Conservation (phyloP, 1,139 yeast genomes). For the Pichia sp. region DNA sequence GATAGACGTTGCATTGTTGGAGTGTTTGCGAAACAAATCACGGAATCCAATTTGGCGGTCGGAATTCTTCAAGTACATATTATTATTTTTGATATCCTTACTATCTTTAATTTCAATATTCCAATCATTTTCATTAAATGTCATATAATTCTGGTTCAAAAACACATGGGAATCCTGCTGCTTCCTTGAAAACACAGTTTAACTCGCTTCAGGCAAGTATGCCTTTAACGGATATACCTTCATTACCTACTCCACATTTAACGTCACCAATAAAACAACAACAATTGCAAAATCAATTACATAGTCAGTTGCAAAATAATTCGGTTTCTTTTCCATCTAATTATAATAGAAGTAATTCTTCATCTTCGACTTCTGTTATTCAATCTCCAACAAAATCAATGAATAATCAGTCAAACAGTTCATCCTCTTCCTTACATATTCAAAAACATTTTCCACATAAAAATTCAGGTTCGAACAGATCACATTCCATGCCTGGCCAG, state of each 20-base stretch:
- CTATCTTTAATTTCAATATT: not conserved
- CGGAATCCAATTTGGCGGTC: no score
- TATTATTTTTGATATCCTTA: no score
- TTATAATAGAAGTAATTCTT: not conserved
- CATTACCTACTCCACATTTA: conserved; percentile 14
- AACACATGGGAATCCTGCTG: not conserved
- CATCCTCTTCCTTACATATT: not conserved
- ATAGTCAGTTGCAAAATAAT: not conserved
- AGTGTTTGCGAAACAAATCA: no score
- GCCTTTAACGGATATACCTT: conserved; percentile 21
- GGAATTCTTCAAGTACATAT: no score
- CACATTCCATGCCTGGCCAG: not conserved
- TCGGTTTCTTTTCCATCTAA: not conserved
- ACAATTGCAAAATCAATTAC: not conserved
- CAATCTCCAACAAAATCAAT: not conserved
- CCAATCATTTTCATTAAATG: not conserved
- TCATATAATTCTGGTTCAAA: not conserved
- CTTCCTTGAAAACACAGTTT: conserved; percentile 8
- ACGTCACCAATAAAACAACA: conserved; percentile 10
- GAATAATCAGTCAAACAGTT: not conserved
- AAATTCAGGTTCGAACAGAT: not conserved
- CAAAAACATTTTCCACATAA: no score
- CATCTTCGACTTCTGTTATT: not conserved
- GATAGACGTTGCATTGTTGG: no score
- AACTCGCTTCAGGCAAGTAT: conserved; percentile 3